These are phyloP conservation scores for Globomyces pollinis-pini DNA, from an alignment of 192 early-diverging fungal genomes.

Conservation along the genomic window DNA sequence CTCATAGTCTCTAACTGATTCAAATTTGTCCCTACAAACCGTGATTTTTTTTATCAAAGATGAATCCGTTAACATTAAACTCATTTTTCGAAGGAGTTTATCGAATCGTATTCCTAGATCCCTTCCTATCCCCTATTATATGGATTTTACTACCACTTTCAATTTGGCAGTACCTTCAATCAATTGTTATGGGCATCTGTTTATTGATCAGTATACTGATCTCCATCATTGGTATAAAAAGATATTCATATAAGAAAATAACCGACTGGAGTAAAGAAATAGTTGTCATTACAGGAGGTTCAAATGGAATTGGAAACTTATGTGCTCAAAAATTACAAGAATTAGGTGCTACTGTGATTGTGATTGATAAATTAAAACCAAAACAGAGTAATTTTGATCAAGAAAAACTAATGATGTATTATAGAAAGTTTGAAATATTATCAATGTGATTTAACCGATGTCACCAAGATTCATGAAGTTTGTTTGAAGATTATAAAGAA, in stretches of 20 bases:
- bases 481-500: conserved; percentile 38
- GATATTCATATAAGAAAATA: neutral
- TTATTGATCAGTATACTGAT: neutral
- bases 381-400: conserved; percentile 6
- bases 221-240: too few relatives aligned
- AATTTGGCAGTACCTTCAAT: neutral
- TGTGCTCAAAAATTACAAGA: conserved; percentile 32
- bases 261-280: neutral
- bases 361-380: conserved; percentile 48
- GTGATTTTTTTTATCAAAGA: neutral
- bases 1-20: too few relatives aligned
- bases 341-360: conserved; percentile 33
- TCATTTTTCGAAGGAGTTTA: neutral
- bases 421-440: too few relatives aligned
- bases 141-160: neutral
- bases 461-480: conserved; percentile 32
- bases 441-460: conserved; percentile 56
- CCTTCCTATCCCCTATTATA: neutral
- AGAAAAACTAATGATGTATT: conserved; percentile 26
- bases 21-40: too few relatives aligned
- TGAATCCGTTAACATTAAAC: neutral
- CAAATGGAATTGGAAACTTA: conserved; percentile 48
- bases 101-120: neutral
- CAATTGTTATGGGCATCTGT: neutral
- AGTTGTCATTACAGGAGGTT: conserved; percentile 22